Conservation (phyloP, 2,329 filamentous ascomycete genomes). For the Ascocoryne sarcoides region DNA sequence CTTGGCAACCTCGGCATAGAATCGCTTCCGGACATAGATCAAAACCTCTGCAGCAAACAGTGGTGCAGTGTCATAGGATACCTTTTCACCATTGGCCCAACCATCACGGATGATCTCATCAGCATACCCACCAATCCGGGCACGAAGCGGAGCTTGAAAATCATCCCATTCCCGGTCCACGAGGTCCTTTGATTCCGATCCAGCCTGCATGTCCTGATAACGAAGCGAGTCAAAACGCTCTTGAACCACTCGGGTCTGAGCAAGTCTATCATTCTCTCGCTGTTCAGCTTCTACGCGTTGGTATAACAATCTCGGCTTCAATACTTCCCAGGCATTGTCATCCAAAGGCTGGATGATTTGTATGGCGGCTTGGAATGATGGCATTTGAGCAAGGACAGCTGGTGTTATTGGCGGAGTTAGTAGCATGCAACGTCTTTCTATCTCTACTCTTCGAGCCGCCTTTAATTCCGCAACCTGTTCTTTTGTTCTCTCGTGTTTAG, state of each 20-base stretch:
- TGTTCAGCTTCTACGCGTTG: conserved; percentile 59
- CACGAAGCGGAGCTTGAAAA: conserved; percentile 56
- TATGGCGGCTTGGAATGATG: conserved; percentile 65
- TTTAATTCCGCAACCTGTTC: conserved; percentile 58
- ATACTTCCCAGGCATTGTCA: conserved; percentile 59
- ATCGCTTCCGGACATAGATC: conserved; percentile 56
- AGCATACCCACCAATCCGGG: conserved; percentile 56
- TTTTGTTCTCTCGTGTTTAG: conserved; percentile 44
- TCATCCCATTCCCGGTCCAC: conserved; percentile 65
- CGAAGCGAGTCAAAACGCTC: conserved; percentile 30
- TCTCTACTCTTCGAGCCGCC: conserved; percentile 55
- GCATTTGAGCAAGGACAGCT: conserved; percentile 57
- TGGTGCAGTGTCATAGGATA: conserved; percentile 54
- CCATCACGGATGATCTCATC: conserved; percentile 58
- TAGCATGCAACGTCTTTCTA: conserved; percentile 59
- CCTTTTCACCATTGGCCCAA: conserved; percentile 55
- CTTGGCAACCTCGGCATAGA: conserved; percentile 51
- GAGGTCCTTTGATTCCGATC: conserved; percentile 44
- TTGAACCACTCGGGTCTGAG: conserved; percentile 29
- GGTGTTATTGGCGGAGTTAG: conserved; percentile 57
- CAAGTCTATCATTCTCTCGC: conserved; percentile 36
- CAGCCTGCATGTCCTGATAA: conserved; percentile 29
- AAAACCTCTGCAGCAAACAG: conserved; percentile 67
- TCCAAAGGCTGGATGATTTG: conserved; percentile 60
- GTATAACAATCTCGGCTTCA: conserved; percentile 57